These are phyloP conservation scores for Fomes fomentarius DNA, from an alignment of 1,284 basidiomycete genomes.

Conservation along the genomic window DNA sequence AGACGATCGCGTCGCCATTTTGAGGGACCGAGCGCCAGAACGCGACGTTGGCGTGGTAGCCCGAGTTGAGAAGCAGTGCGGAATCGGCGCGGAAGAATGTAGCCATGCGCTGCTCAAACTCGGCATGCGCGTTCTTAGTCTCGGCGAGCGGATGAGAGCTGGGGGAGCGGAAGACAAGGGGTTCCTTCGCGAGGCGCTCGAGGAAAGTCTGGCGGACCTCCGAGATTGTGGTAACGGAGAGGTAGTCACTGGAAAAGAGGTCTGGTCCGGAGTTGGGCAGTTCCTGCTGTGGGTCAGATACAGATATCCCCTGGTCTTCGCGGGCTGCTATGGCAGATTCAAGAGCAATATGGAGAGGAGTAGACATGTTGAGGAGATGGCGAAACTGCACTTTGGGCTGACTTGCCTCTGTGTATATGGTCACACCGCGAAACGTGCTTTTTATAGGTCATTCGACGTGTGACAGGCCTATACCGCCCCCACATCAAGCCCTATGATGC, in stretches of 20 bases:
- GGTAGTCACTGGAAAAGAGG: constrained; percentile 91
- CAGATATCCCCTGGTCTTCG: neutral
- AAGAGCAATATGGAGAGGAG: neutral
- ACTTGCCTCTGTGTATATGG: too few species aligned
- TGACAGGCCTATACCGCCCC: too few species aligned
- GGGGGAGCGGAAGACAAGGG: constrained; percentile 77
- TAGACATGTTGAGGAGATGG: too few species aligned
- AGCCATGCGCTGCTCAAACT: constrained; percentile 47
- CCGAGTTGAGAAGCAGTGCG: constrained; percentile 88
- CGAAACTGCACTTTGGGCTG: too few species aligned
- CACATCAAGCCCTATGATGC: too few species aligned
- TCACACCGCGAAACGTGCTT: too few species aligned
- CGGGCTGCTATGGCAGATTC: neutral
- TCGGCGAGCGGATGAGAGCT: constrained; percentile 81
- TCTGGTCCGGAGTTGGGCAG: constrained; percentile 40
- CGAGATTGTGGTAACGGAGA: constrained; percentile 72
- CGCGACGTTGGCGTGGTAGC: constrained; percentile 63
- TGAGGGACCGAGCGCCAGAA: constrained; percentile 83
- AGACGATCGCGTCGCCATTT: constrained; percentile 73
- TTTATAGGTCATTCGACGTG: too few species aligned
- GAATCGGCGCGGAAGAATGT: constrained; percentile 62
- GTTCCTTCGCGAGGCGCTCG: constrained; percentile 46
- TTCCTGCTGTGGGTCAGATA: neutral
- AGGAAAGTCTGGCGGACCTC: constrained; percentile 59
- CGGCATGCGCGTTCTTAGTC: constrained; percentile 64